These are phyloP conservation scores for Phytophthora pistaciae DNA, from an alignment of 352 stramenopile species.

Conservation along the genomic window DNA sequence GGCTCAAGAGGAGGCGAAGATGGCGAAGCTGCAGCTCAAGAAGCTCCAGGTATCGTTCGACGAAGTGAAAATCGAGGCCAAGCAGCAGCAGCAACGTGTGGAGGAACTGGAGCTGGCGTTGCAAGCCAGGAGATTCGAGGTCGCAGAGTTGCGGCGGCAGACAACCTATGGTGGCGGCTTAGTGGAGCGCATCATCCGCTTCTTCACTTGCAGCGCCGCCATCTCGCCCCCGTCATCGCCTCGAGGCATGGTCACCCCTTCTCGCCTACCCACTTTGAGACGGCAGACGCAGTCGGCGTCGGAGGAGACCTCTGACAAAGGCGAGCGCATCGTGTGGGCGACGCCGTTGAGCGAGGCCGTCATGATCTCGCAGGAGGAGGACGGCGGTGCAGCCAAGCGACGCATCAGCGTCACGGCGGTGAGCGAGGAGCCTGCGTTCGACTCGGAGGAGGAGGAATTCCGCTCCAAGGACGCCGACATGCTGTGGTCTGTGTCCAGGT, in stretches of 20 bases:
- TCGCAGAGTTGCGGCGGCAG: constrained; percentile 60
- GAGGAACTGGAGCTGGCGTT: constrained; percentile 67
- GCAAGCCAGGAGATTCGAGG: constrained; percentile 56
- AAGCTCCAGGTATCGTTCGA: constrained; percentile 64
- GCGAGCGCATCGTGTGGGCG: constrained; percentile 42
- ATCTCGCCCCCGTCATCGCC: constrained; percentile 57
- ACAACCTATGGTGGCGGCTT: constrained; percentile 32
- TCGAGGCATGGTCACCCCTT: constrained; percentile 39
- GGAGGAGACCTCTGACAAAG: constrained; percentile 42
- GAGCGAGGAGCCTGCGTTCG: constrained; percentile 40
- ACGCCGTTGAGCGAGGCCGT: constrained; percentile 40
- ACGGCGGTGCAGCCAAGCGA: constrained; percentile 30
- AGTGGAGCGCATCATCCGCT: constrained; percentile 82
- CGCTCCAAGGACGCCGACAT: constrained; percentile 64
- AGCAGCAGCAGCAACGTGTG: constrained; percentile 70
- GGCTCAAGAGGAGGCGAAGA: constrained; percentile 56
- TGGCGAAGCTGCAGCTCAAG: constrained; percentile 61
- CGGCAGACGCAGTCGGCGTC: constrained; percentile 39
- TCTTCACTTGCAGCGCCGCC: constrained; percentile 85
- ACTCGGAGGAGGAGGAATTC: constrained; percentile 63
- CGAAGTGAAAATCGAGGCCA: constrained; percentile 58
- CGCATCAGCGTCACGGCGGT: constrained; percentile 40
- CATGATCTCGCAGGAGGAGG: constrained; percentile 46
- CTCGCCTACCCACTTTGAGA: constrained; percentile 35
- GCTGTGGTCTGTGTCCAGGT: constrained; percentile 63